phyloP scores from a whole-genome alignment of 371 early-diverging fungal species.

The Syncephalis plumigaleata region DNA sequence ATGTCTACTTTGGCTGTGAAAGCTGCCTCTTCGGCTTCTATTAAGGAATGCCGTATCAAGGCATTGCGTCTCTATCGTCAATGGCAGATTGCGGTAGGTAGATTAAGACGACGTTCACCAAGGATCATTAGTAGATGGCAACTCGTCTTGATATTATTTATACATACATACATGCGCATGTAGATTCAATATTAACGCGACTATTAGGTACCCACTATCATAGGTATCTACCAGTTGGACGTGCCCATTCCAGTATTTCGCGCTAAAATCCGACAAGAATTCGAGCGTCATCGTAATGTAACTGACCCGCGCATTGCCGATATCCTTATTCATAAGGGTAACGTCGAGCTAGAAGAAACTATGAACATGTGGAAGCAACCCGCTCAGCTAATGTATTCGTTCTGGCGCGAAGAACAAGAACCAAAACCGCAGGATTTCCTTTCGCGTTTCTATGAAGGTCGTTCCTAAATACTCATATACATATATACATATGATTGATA shows the following conservation, averaged over 20 bases:
- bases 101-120: too few species aligned
- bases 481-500: too few species aligned
- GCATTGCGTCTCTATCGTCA: conserved; percentile 38
- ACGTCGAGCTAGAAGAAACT: conserved; percentile 81
- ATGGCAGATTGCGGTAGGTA: conserved; percentile 43
- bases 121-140: too few species aligned
- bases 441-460: conserved; percentile 69
- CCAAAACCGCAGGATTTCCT: conserved; percentile 61
- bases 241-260: conserved; percentile 54
- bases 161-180: too few species aligned
- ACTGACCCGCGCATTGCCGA: conserved; percentile 65
- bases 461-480: too few species aligned
- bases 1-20: conserved; percentile 24
- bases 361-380: conserved; percentile 91
- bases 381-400: conserved; percentile 81
- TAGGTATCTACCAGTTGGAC: conserved; percentile 61
- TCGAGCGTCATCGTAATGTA: conserved; percentile 75
- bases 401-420: conserved; percentile 54
- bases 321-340: conserved; percentile 72
- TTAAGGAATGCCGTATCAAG: conserved; percentile 32
- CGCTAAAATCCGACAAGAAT: conserved; percentile 78
- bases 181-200: too few species aligned
- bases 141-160: too few species aligned
- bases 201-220: conserved; percentile 58
- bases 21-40: conserved; percentile 34